Evolutionary conservation across 1,139 yeast species (phyloP).

Genomic region (Debaryomyces robertsiae): DNA sequence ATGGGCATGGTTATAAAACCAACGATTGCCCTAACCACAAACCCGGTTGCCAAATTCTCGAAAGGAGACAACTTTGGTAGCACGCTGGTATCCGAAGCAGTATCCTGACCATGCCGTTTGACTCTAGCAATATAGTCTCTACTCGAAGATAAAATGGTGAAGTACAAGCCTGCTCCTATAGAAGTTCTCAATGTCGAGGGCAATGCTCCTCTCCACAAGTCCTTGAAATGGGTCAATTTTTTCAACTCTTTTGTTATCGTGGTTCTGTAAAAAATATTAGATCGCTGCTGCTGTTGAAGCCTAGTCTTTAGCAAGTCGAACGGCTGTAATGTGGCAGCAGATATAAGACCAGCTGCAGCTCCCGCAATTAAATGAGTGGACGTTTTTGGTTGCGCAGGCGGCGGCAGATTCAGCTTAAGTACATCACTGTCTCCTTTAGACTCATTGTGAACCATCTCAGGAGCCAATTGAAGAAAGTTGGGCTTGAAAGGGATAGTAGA

Average conservation of each 20-base stretch:
- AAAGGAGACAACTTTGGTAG: slow-evolving; percentile 72
- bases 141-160: slow-evolving; percentile 67
- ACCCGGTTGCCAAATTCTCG: slow-evolving; percentile 78
- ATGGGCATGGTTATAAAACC: slow-evolving; percentile 96
- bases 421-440: not conserved
- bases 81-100: slow-evolving; percentile 27
- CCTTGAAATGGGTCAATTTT: slow-evolving; percentile 48
- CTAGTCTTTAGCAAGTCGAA: slow-evolving; percentile 88
- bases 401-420: slow-evolving; percentile 1
- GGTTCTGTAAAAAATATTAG: slow-evolving; percentile 41
- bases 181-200: slow-evolving; percentile 92
- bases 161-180: slow-evolving; percentile 84
- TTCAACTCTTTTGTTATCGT: slow-evolving; percentile 45
- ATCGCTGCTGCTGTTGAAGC: slow-evolving; percentile 66
- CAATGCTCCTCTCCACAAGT: slow-evolving; percentile 90
- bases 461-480: not conserved
- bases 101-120: slow-evolving; percentile 16
- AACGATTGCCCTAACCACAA: slow-evolving; percentile 74
- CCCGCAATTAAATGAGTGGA: slow-evolving; percentile 73
- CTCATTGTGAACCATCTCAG: slow-evolving; percentile 4
- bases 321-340: slow-evolving; percentile 85
- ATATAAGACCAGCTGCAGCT: slow-evolving; percentile 80
- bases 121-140: slow-evolving; percentile 54
- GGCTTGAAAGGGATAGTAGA: not conserved
- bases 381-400: slow-evolving; percentile 18